Conservation (phyloP, 345 rosid genomes). For the Citrus cavaleriei region DNA sequence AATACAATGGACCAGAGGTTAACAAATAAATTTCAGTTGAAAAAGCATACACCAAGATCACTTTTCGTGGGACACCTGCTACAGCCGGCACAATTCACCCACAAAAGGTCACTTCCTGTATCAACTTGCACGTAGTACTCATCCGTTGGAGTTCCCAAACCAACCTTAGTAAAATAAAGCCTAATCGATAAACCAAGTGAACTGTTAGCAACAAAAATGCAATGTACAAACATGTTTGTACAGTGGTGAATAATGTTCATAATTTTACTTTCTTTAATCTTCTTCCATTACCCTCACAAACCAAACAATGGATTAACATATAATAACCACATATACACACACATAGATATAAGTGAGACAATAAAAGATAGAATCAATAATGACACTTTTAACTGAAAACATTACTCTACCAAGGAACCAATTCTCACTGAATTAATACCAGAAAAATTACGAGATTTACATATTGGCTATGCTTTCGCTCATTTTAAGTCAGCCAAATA, state of each 20-base stretch:
- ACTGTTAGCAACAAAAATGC: constrained; percentile 18
- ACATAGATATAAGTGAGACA: background rate
- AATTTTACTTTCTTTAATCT: background rate
- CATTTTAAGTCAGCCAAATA: background rate
- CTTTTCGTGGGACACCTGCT: constrained; percentile 66
- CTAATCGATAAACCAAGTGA: constrained; percentile 36
- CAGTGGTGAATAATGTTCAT: background rate
- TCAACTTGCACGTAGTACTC: constrained; percentile 87
- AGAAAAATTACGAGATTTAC: background rate
- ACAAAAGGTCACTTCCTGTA: constrained; percentile 88
- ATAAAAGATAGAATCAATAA: background rate
- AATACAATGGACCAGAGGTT: background rate
- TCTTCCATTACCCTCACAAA: background rate
- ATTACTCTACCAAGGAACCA: background rate
- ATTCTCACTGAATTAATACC: background rate
- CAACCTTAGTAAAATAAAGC: constrained; percentile 70
- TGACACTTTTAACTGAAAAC: background rate
- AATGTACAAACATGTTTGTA: background rate
- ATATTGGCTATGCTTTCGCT: background rate
- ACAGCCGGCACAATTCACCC: constrained; percentile 81
- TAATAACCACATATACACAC: background rate
- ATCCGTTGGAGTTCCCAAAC: constrained; percentile 67
- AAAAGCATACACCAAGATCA: constrained; percentile 61
- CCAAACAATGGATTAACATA: background rate
- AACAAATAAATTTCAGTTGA: constrained; percentile 2